Conservation (phyloP, 179 eudicot species). For the Pouteria campechiana region DNA sequence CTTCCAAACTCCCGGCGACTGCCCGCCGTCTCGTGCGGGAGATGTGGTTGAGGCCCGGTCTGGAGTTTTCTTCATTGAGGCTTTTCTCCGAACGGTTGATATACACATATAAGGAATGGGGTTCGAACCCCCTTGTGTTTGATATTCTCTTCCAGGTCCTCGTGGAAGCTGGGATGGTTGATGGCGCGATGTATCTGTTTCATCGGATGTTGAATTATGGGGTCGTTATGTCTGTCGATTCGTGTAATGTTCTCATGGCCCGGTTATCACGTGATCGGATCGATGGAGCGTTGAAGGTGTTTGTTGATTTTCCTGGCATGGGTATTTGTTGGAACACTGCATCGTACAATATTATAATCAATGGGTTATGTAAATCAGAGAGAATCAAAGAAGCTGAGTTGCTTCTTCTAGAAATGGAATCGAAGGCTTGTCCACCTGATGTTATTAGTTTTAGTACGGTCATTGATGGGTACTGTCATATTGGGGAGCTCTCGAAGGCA, state of each 20-base stretch:
- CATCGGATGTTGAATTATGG: conserved; percentile 67
- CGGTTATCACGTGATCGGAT: conserved; percentile 27
- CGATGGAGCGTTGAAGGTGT: conserved; percentile 31
- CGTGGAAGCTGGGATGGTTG: conserved; percentile 42
- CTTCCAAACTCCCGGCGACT: conserved; percentile 43
- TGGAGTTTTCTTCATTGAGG: conserved; percentile 35
- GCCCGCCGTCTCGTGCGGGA: conserved; percentile 42
- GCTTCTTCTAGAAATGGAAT: conserved; percentile 63
- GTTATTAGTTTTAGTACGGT: conserved; percentile 64
- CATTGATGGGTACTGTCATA: conserved; percentile 62
- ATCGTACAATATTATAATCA: conserved; percentile 58
- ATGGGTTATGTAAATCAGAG: conserved; percentile 44
- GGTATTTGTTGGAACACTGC: conserved; percentile 62
- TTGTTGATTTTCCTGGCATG: conserved; percentile 41
- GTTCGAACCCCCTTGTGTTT: conserved; percentile 66
- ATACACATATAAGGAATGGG: conserved; percentile 88
- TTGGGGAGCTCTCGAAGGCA: conserved; percentile 38
- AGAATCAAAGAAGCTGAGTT: conserved; percentile 77
- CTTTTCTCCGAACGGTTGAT: conserved; percentile 53
- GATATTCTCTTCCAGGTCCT: conserved; percentile 80
- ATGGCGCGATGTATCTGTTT: conserved; percentile 54
- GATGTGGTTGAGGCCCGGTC: conserved; percentile 43
- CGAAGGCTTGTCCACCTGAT: conserved; percentile 65
- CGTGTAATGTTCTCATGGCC: conserved; percentile 54
- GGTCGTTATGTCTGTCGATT: conserved; percentile 48